Evolutionary conservation across 306 rosid genomes (phyloP).

Genomic region (Mimosa bimucronata): DNA sequence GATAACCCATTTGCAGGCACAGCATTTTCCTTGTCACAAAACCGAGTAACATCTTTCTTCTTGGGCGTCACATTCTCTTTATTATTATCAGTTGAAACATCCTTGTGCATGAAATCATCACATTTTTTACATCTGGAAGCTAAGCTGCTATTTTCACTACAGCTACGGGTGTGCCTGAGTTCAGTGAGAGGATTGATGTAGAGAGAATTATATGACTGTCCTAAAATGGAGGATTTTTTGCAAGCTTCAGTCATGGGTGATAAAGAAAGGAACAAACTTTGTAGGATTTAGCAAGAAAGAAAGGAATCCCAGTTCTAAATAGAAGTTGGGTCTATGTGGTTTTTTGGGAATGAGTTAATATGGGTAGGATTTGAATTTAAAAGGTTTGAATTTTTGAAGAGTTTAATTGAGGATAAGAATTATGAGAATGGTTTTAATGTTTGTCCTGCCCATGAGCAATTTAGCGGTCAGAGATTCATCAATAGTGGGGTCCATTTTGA

Average conservation of each 20-base stretch:
- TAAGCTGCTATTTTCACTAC: conserved; percentile 49
- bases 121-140: conserved; percentile 15
- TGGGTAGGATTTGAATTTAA: not conserved
- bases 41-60: conserved; percentile 13
- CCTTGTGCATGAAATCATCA: conserved; percentile 15
- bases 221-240: conserved; percentile 31
- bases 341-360: not conserved
- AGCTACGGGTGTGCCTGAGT: conserved; percentile 66
- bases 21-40: conserved; percentile 58
- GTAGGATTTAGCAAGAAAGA: not conserved
- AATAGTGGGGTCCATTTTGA: not conserved
- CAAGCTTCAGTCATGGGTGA: conserved; percentile 6
- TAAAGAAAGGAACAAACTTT: not conserved
- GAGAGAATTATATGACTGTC: conserved; percentile 53
- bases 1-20: conserved; percentile 41
- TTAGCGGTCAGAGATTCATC: not conserved
- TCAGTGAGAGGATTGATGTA: conserved; percentile 61
- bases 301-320: not conserved
- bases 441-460: too few species aligned
- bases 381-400: not conserved
- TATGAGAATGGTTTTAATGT: not conserved
- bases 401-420: not conserved
- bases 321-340: not conserved
- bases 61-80: conserved; percentile 51
- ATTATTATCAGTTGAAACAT: conserved; percentile 19